Evolutionary conservation across 306 rosid genomes (phyloP), one percentile per base, ranked within the genome.

Genomic region (Fragaria iinumae): DNA sequence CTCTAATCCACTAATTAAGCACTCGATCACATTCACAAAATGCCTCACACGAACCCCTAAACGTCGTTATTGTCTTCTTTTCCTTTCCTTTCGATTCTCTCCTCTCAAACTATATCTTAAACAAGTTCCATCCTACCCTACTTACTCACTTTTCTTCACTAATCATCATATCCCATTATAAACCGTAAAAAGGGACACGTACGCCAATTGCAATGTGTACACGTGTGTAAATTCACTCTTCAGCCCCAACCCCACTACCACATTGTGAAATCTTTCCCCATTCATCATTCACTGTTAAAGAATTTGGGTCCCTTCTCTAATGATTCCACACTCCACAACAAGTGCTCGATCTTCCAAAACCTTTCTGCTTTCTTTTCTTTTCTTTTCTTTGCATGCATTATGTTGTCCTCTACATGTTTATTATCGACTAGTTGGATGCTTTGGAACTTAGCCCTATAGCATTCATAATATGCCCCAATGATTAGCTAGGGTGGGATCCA

Each of bases 321-420:
- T 77, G 80, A 78, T 81, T 84, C 74, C 73, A 73, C 38, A 66
- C 76, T 82, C 82, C 85, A 74, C 73, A 38, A 69, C 67, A 60
- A 72, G 80, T 79, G 83, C 81, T 62, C 34, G 34, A 32, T 32
- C 34, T 32, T 32, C 34, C 34, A 79, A 67, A 55, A 80, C 71
- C 75, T 81, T 76, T 78, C 73, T 84, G 76, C 80, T 39, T 77
- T 74, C 59, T 69, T 50, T 69, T 77, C 59, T 69, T 50, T 69
- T 77, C 67, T 70, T 71, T 84, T 81, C 88, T 81, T 84, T 74
- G 79, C 81, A 71, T 78, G 73, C 88, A 84, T 84, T 64, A 84
- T 84, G 76, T 66, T 84, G 88, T 84, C 88, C 72, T 78, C 82
- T 56, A 18, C 74, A 76, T 69, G 71, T 77, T 77, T 68, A 67